Evolutionary conservation across 2,329 filamentous ascomycete species (phyloP).

Genomic region (Hymenoscyphus albidus): DNA sequence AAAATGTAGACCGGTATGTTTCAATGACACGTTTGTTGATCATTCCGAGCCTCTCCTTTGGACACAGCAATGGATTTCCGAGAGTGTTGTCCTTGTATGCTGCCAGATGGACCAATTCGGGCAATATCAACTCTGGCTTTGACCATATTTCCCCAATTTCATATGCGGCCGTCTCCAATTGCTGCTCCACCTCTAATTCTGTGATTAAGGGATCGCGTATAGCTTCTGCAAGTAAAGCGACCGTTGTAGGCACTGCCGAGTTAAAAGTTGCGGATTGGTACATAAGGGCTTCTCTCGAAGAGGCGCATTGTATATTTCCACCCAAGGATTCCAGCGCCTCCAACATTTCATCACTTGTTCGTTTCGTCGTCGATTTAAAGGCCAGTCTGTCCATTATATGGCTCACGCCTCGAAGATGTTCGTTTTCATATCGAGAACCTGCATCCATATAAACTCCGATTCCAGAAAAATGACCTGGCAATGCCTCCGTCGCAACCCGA

Average conservation of each 20-base stretch:
- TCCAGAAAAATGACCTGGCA: slow-evolving; percentile 90
- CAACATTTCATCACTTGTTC: slow-evolving; percentile 77
- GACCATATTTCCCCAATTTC: slow-evolving; percentile 98
- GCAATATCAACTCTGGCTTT: slow-evolving; percentile 92
- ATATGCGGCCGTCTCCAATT: slow-evolving; percentile 88
- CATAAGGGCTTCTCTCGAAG: slow-evolving; percentile 93
- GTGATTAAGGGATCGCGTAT: slow-evolving; percentile 83
- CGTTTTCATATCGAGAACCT: slow-evolving; percentile 89
- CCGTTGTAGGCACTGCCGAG: slow-evolving; percentile 75
- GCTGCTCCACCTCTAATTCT: slow-evolving; percentile 78
- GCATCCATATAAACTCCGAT: slow-evolving; percentile 95
- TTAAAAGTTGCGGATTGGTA: slow-evolving; percentile 99
- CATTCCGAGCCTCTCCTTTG: slow-evolving; percentile 70
- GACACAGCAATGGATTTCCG: slow-evolving; percentile 88
- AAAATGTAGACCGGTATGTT: slow-evolving; percentile 79
- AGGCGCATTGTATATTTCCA: slow-evolving; percentile 95
- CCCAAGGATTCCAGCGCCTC: slow-evolving; percentile 84
- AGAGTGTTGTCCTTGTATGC: slow-evolving; percentile 95
- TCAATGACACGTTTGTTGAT: slow-evolving; percentile 74
- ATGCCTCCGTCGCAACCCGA: slow-evolving; percentile 88
- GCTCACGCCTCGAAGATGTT: slow-evolving; percentile 79
- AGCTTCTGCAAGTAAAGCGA: slow-evolving; percentile 86
- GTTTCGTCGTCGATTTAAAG: slow-evolving; percentile 79
- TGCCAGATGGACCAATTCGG: slow-evolving; percentile 91
- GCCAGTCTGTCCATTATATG: slow-evolving; percentile 95